phyloP scores from a whole-genome alignment of 768 basidiomycete genomes.

The Trametes sanguinea region DNA sequence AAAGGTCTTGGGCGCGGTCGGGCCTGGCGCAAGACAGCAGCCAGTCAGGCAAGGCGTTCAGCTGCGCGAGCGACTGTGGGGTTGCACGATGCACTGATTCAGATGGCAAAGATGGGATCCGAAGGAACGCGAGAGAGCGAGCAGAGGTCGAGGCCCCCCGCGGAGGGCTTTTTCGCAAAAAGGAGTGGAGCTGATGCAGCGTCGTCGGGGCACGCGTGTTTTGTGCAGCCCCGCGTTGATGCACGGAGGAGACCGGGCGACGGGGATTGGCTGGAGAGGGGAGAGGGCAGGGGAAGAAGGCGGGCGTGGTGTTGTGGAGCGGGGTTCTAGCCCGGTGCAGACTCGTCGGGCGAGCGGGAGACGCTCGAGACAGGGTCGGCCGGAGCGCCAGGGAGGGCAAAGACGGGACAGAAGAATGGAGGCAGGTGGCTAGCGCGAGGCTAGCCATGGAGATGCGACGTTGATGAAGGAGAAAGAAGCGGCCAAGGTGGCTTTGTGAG shows the following conservation, averaged over 20 bases:
- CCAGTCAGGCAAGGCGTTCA: not conserved
- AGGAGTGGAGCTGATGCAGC: constrained; percentile 8
- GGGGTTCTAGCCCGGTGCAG: not conserved
- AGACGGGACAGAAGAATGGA: not conserved
- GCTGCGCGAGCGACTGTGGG: not conserved
- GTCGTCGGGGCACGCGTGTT: not conserved
- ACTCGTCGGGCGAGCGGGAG: constrained; percentile 10
- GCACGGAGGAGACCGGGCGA: not conserved
- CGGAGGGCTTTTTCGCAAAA: not conserved
- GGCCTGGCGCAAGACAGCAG: not conserved
- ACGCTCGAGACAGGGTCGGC: constrained; percentile 3
- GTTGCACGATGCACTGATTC: too few species aligned
- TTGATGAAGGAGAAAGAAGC: not conserved
- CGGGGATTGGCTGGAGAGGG: constrained; percentile 8
- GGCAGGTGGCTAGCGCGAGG: not conserved
- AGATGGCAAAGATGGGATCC: not conserved
- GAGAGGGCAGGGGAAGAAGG: not conserved
- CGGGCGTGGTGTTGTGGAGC: not conserved
- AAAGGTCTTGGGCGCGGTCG: not conserved
- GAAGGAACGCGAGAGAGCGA: not conserved
- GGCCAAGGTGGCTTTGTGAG: not conserved
- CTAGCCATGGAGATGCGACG: not conserved
- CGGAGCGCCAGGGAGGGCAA: not conserved
- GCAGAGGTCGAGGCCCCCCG: not conserved
- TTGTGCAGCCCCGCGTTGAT: not conserved